Evolutionary conservation across 139 green algal genomes (phyloP), one percentile per base, ranked within the genome.

Genomic region (Edaphochlamys debaryana): DNA sequence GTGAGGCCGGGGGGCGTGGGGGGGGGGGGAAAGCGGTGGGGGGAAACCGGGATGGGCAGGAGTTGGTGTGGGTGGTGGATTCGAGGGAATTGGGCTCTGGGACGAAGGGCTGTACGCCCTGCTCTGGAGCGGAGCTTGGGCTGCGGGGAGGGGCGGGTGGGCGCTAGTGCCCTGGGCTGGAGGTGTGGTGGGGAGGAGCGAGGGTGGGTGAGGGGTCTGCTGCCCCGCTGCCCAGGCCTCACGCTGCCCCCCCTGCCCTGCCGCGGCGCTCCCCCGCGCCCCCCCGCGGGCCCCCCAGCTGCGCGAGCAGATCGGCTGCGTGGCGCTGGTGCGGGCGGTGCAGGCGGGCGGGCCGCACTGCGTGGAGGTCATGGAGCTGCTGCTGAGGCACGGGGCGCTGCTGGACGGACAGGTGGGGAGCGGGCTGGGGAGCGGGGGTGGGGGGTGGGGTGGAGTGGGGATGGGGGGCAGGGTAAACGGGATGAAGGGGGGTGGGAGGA

Each of bases 401-500:
- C 63, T 89, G 50, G 85, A 89, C 66, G 79, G 85, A n/a, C 86
- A 89, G 75, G 75, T 82, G 56, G n/a, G n/a, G n/a, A n/a, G 69
- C 60, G 60, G 30, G n/a, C 60, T 5, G 30, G 60, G 30, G 29
- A 9, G 17, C 6, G 60, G 60, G 60, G 30, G 30, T 19, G 30
- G 60, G 60, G 30, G 60, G 29, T 40, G 30, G 38, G 9, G 60
- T 22, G n/a, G n/a, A n/a, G n/a, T n/a, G n/a, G n/a, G n/a, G n/a
- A n/a, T n/a, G n/a, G n/a, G n/a, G n/a, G n/a, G n/a, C n/a, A n/a
- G n/a, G n/a, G n/a, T n/a, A n/a, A n/a, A n/a, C n/a, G n/a, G n/a
- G n/a, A n/a, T n/a, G n/a, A n/a, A n/a, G n/a, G n/a, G 60, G 60
- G 13, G 29, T 5, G 22, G 23, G 22, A 22, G 15, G 22, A 63